Evolutionary conservation across 225 moss, liverwort and hornwort species (phyloP), one percentile per base, ranked within the genome.

Genomic region (Pseudoscleropodium purum): DNA sequence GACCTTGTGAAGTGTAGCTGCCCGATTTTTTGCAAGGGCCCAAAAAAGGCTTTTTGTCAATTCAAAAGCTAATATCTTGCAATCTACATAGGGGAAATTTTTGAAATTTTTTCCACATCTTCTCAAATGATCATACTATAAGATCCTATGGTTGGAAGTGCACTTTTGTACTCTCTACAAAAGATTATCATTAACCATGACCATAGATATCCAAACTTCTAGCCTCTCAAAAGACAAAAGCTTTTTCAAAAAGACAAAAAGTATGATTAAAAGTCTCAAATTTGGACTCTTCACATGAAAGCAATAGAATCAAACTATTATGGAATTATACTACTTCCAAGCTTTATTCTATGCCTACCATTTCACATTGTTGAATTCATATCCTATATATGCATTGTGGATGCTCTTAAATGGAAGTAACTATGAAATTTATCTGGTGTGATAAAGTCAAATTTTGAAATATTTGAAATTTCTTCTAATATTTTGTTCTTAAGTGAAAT

Each of bases 341-440:
- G 1, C 18, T 33, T 51, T 75, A 7, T 31, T 31, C 13, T 29
- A 45, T 17, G 2, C 10, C 17, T 0, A 0, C 51, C 33, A 33
- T 76, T 51, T 51, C 20, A 5, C 6, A 8, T 34, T 51, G 21
- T 0, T 0, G 0, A 4, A 5, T 7, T 0, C 0, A 4, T 75
- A 75, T 49, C 1, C 0, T 0, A 0, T 75, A 33, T 49, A 0
- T 13, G 1, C 7, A 69, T 23, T 69, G 13, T 13, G 7, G 39
- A 69, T 69, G n/a, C 7, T 24, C 13, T 33, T 64, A 47, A 18
- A 18, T 18, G 18, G 2, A 65, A 9, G 18, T 65, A 33, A 17
- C 33, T 33, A 33, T 33, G 9, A 65, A 65, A 17, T 65, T 65
- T 1, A 65, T 65, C 17, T 65, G 17, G 17, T 33, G 33, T 79